Evolutionary conservation across 2,329 filamentous ascomycete species (phyloP), one percentile per base, ranked within the genome.

Genomic region (Verticillium dahliae): DNA sequence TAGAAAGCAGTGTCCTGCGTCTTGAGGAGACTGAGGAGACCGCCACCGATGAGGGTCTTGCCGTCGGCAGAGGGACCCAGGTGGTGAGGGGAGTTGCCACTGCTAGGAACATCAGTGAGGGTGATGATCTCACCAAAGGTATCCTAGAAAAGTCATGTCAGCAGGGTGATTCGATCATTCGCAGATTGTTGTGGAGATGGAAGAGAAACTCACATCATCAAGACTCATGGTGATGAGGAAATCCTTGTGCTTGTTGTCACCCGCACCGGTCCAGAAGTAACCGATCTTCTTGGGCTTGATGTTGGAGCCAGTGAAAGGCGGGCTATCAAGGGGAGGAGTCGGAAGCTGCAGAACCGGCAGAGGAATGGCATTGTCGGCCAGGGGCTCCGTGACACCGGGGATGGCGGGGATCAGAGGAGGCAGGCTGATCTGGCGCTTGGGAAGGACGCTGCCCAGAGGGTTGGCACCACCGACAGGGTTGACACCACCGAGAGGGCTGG

Each of bases 211-310:
- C 66, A 80, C 78, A 75, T 86, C 84, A 65, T 87, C 84, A 4
- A 87, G 78, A 69, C 79, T 83, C 70, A 82, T 80, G 1, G 84
- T 84, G 1, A 81, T 81, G 54, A 87, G 71, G 70, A 86, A 87
- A 65, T 86, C 80, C 69, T 81, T 81, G 71, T 87, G 84, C 56
- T 78, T 68, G 67, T 87, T 86, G 67, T 87, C 84, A 39, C 82
- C 85, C 38, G 85, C 76, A 18, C 80, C 84, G 59, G 83, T 85
- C 83, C 83, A 87, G 74, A 87, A 86, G 72, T 86, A 86, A 0
- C 84, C 85, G 69, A 87, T 84, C 75, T 87, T 87, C 80, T 87
- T 87, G 34, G 85, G 85, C 73, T 81, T 82, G 69, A 87, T 80
- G 63, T 82, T 74, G 68, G 80, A 82, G 2, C 77, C 73, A 11